Percentiles rank a stretch among this genome's conserved stretches.
phyloP scores from a whole-genome alignment of 2,329 filamentous ascomycete species.

The Hypoxylon rubiginosum region DNA sequence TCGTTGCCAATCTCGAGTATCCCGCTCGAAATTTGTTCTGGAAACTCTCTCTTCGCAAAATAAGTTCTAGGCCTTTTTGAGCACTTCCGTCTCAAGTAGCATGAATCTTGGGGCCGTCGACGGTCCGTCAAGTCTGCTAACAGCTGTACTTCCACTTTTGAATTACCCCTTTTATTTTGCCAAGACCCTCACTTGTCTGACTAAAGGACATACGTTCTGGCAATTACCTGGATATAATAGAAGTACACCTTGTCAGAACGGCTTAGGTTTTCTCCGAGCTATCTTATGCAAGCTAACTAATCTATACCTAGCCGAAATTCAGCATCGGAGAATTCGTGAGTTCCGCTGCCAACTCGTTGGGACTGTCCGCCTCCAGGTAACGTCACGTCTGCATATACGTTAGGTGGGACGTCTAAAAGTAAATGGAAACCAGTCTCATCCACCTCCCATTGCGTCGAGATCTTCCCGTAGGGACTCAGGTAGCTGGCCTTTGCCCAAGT shows the following conservation, averaged over 20 bases:
- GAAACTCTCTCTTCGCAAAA: conserved; percentile 4
- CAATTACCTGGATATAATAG: background rate
- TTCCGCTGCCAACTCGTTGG: conserved; percentile 44
- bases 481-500: conserved; percentile 51
- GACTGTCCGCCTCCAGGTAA: conserved; percentile 38
- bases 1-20: conserved; percentile 23
- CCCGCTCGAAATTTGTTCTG: conserved; percentile 20
- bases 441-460: conserved; percentile 50
- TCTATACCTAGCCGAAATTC: conserved; percentile 21
- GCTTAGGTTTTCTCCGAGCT: background rate
- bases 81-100: conserved; percentile 15
- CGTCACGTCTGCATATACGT: conserved; percentile 42
- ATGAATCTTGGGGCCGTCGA: conserved; percentile 13
- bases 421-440: conserved; percentile 42
- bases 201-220: background rate
- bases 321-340: conserved; percentile 36
- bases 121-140: conserved; percentile 20
- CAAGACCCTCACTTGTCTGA: conserved; percentile 7
- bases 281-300: background rate
- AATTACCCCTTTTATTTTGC: conserved; percentile 24
- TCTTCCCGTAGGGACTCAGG: conserved; percentile 52
- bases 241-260: background rate
- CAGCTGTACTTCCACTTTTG: conserved; percentile 15
- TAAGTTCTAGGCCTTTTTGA: conserved; percentile 12
- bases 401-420: conserved; percentile 45